Evolutionary conservation across 768 basidiomycete genomes (phyloP), one percentile per base, ranked within the genome.

Genomic region (Tricholoma matsutake): DNA sequence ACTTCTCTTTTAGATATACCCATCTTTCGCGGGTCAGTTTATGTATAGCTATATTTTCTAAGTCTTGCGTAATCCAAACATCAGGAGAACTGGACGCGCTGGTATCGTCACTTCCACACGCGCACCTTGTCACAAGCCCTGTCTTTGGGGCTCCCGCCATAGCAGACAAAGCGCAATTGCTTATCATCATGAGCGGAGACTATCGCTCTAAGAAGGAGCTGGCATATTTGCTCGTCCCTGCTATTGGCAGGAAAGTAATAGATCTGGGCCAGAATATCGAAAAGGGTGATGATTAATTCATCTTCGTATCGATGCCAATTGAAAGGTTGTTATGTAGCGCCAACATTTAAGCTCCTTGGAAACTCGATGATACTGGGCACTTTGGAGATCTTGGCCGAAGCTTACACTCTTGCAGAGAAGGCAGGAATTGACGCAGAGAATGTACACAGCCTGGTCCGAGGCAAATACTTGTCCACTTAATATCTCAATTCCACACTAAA

Each of bases 181-280:
- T 95, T 37, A 78, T 93, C 45, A 81, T 87, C 49, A 88, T 96
- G 83, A 86, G 87, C 8, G 94, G 94, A 4, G 88, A 94, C 69
- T 86, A 88, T 62, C 73, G 74, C n/a, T 87, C 89, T 45, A 96
- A 94, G 80, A 89, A 92, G 69, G 84, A 89, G 68, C 83, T 89
- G 7, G 86, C 86, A 1, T 83, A 91, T 68, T 77, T 89, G n/a
- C 79, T 93, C 29, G 86, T 94, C 0, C 94, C 94, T 13, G 83
- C 87, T 5, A 81, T 94, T 51, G 94, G 87, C 18, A 79, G 83
- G 62, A 94, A 91, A 70, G 84, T 87, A 31, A 73, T 88, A 20
- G 94, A 96, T 71, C 80, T 96, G 10, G 94, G 94, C 25, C 87
- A 83, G 25, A 93, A 96, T 71, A 79, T 95, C 32, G 91, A 94